Percentiles rank a stretch among this genome's conserved stretches.
These are phyloP conservation scores for Fusarium solani-melongenae DNA, from an alignment of 2,329 filamentous ascomycete genomes.

Conservation along the genomic window DNA sequence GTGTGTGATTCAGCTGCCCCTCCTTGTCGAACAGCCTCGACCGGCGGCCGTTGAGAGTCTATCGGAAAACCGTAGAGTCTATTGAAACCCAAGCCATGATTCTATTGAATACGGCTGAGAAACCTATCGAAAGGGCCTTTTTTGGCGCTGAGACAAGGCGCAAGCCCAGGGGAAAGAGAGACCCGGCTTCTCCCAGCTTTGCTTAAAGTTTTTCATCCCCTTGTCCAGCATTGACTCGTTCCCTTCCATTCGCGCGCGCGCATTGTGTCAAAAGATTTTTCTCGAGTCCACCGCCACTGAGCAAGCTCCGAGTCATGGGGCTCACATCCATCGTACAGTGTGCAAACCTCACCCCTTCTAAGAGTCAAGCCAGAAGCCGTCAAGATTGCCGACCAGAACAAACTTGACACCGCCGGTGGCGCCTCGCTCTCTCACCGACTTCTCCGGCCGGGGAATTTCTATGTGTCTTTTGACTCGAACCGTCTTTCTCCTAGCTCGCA, in stretches of 20 bases:
- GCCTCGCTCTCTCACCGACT: conserved; percentile 1
- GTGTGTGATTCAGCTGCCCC: not conserved
- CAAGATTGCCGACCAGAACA: conserved; percentile 12
- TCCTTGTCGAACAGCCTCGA: not conserved
- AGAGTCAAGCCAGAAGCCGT: conserved; percentile 25
- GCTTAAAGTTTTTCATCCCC: conserved; percentile 6
- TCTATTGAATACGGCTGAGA: not conserved
- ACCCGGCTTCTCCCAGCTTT: not conserved
- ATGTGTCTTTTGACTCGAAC: conserved; percentile 13
- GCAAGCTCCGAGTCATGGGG: conserved; percentile 23
- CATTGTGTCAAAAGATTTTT: not conserved
- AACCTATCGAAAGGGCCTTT: not conserved
- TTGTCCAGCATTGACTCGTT: not conserved
- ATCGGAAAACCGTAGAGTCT: conserved; percentile 14
- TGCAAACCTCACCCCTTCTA: conserved; percentile 6
- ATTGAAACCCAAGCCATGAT: not conserved
- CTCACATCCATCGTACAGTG: conserved; percentile 27
- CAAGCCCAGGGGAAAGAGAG: not conserved
- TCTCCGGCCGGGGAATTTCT: not conserved
- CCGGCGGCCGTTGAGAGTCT: conserved; percentile 19
- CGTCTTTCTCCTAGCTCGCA: not conserved
- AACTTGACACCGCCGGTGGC: conserved; percentile 20
- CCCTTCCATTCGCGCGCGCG: not conserved
- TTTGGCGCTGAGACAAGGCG: conserved; percentile 8
- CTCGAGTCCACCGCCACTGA: conserved; percentile 32